Evolutionary conservation across 2,329 filamentous ascomycete species (phyloP).

Genomic region (Trematosphaeria pertusa): DNA sequence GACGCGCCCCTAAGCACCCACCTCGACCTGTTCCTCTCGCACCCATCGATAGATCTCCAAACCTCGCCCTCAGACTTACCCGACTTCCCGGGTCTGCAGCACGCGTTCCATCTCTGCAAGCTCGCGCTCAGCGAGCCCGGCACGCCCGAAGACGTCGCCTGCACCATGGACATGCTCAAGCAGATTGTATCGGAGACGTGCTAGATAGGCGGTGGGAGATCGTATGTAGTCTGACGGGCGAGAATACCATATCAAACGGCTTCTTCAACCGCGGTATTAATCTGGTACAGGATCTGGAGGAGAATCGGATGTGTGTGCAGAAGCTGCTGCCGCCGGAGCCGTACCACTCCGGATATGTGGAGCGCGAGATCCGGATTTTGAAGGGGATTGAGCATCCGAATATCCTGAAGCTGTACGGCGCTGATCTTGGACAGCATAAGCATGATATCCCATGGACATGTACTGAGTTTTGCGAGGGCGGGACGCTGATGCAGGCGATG

Average conservation of each 20-base stretch:
- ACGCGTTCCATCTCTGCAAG: too few species aligned
- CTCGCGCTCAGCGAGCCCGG: too few species aligned
- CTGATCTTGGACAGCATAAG: not conserved
- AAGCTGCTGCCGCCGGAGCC: slow-evolving; percentile 5
- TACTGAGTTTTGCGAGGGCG: not conserved
- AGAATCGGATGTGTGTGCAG: not conserved
- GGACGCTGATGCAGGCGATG: slow-evolving; percentile 1
- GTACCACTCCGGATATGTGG: not conserved
- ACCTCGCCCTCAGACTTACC: too few species aligned
- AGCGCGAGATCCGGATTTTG: slow-evolving; percentile 2
- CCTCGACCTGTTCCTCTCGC: too few species aligned
- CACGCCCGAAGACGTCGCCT: too few species aligned
- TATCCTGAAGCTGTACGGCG: not conserved
- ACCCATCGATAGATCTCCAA: too few species aligned
- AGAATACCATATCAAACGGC: not conserved
- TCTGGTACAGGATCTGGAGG: not conserved
- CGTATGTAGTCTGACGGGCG: too few species aligned
- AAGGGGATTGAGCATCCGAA: not conserved
- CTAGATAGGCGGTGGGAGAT: too few species aligned
- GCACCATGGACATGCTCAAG: too few species aligned
- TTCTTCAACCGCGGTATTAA: slow-evolving; percentile 5
- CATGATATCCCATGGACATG: slow-evolving; percentile 6
- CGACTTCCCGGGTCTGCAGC: too few species aligned
- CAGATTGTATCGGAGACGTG: too few species aligned
- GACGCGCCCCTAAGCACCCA: too few species aligned